These are phyloP conservation scores for Phytophthora cryptogea DNA, from an alignment of 352 stramenopile species.

Conservation along the genomic window DNA sequence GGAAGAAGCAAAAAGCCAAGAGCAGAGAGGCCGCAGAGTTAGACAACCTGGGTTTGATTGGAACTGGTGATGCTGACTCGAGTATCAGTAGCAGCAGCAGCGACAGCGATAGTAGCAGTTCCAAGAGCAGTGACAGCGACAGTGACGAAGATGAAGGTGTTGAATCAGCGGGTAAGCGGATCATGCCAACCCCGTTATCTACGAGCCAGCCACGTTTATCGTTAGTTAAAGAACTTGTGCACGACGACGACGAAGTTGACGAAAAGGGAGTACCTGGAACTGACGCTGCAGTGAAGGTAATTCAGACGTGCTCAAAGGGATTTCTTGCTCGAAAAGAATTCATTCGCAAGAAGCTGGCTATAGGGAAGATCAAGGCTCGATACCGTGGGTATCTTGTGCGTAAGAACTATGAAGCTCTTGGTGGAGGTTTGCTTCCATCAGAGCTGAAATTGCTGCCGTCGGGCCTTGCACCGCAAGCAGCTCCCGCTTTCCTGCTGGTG, in stretches of 20 bases:
- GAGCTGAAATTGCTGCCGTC: constrained; percentile 20
- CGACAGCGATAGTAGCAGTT: constrained; percentile 13
- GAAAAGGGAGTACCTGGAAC: constrained; percentile 11
- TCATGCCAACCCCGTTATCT: constrained; percentile 5
- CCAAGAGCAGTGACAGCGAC: constrained; percentile 7
- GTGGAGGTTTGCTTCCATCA: constrained; percentile 8
- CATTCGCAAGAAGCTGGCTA: constrained; percentile 42
- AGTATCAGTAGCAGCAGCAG: constrained; percentile 17
- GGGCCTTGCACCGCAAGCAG: constrained; percentile 11
- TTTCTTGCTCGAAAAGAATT: constrained; percentile 39
- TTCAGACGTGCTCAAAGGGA: constrained; percentile 38
- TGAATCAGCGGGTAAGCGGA: background rate
- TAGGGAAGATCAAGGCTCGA: constrained; percentile 47
- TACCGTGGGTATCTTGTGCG: constrained; percentile 49
- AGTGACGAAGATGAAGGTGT: constrained; percentile 1
- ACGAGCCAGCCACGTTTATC: constrained; percentile 18
- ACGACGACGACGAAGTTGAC: constrained; percentile 20
- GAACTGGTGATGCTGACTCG: constrained; percentile 2
- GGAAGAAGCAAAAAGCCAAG: constrained; percentile 16
- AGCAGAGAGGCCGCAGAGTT: background rate
- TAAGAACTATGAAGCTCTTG: constrained; percentile 41
- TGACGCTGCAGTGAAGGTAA: constrained; percentile 25
- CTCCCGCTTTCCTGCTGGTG: constrained; percentile 28
- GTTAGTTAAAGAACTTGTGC: constrained; percentile 21
- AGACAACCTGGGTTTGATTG: constrained; percentile 5